Evolutionary conservation across 768 basidiomycete species (phyloP).

Genomic region (Macrolepiota dolichaula): DNA sequence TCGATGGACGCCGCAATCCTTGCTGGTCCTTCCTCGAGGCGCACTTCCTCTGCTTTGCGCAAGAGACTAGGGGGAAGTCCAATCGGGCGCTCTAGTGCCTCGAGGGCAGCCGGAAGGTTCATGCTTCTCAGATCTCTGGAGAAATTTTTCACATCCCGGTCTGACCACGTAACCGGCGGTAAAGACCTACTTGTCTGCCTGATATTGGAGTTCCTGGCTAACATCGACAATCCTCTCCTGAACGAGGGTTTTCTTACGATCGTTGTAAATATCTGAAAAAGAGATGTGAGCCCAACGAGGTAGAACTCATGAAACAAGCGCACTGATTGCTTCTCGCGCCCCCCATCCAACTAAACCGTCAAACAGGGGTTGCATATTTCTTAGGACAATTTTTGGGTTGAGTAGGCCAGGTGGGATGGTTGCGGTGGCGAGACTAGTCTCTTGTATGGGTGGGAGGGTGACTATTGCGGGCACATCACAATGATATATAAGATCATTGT

Average conservation of each 20-base stretch:
- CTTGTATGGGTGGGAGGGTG: slow-evolving; percentile 60
- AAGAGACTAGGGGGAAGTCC: slow-evolving; percentile 88
- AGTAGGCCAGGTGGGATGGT: slow-evolving; percentile 51
- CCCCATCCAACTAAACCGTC: slow-evolving; percentile 80
- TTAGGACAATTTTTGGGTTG: slow-evolving; percentile 55
- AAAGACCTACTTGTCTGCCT: slow-evolving; percentile 52
- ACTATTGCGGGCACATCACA: slow-evolving; percentile 75
- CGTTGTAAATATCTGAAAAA: slow-evolving; percentile 74
- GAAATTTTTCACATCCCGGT: neutral
- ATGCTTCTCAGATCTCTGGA: slow-evolving; percentile 62
- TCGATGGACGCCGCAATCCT: slow-evolving; percentile 70
- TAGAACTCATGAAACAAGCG: slow-evolving; percentile 21
- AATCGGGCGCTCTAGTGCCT: slow-evolving; percentile 82
- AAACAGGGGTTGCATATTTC: slow-evolving; percentile 61
- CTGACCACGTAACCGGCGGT: neutral
- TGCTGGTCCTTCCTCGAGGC: slow-evolving; percentile 70
- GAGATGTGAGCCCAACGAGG: neutral
- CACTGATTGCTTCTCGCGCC: slow-evolving; percentile 85
- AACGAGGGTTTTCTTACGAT: slow-evolving; percentile 70
- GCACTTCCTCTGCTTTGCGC: slow-evolving; percentile 81
- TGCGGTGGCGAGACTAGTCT: slow-evolving; percentile 63
- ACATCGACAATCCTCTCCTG: slow-evolving; percentile 61
- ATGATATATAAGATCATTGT: slow-evolving; percentile 96
- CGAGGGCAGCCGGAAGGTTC: slow-evolving; percentile 82
- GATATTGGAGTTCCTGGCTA: slow-evolving; percentile 60